A percentile compares a stretch with the other conserved stretches of the same genome.
These are phyloP conservation scores for Leccinellum rugosiceps DNA, from an alignment of 768 basidiomycete genomes.

Conservation along the genomic window DNA sequence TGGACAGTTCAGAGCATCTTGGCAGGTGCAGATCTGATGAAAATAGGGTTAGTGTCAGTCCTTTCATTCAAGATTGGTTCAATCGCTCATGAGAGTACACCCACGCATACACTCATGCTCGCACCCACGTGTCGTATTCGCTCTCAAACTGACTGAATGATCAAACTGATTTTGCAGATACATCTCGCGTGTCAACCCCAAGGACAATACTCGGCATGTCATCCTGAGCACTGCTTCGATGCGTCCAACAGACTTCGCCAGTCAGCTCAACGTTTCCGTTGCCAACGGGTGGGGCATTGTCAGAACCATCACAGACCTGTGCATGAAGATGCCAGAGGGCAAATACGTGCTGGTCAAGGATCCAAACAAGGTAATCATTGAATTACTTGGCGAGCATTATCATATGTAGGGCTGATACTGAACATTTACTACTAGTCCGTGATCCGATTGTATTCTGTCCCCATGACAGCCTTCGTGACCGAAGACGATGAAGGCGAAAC, in stretches of 20 bases:
- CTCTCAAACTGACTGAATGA: constrained; percentile 10
- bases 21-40: constrained; percentile 94
- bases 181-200: constrained; percentile 90
- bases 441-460: constrained; percentile 92
- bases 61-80: neutral
- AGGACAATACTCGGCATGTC: constrained; percentile 93
- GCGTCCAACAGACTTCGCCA: constrained; percentile 92
- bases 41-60: constrained; percentile 75
- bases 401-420: constrained; percentile 7
- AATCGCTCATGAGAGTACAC: neutral
- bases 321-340: constrained; percentile 96
- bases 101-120: neutral
- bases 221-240: constrained; percentile 93
- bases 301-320: constrained; percentile 88
- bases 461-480: constrained; percentile 77
- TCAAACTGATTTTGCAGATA: constrained; percentile 51
- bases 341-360: constrained; percentile 98
- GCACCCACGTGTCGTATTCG: neutral
- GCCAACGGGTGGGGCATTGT: constrained; percentile 99
- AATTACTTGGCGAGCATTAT: neutral
- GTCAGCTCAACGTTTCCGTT: constrained; percentile 91
- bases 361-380: constrained; percentile 81
- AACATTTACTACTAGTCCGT: constrained; percentile 62
- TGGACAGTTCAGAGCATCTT: constrained; percentile 96
- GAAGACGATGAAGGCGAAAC: constrained; percentile 66